A percentile compares a stretch with the other conserved stretches of the same genome.
phyloP scores from a whole-genome alignment of 495 filamentous ascomycete genomes.

The Xylaria cubensis region DNA sequence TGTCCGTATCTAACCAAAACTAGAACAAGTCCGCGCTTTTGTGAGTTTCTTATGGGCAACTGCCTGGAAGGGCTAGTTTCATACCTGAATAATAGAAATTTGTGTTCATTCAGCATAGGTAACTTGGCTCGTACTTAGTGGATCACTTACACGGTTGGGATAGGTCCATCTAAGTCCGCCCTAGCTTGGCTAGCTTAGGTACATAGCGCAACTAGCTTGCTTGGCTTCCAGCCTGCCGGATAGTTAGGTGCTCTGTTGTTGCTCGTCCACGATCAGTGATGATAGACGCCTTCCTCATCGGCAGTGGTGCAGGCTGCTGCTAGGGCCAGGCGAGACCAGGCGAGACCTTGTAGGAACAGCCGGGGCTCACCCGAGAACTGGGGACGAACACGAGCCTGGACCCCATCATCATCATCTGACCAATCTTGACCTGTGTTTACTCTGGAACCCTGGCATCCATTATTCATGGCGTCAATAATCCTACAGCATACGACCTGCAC shows the following conservation, averaged over 20 bases:
- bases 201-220: neutral
- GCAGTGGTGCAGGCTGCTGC: slow-evolving; percentile 6
- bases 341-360: neutral
- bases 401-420: slow-evolving; percentile 17
- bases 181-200: neutral
- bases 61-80: too few relatives aligned
- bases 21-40: too few relatives aligned
- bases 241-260: neutral
- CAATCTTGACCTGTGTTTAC: slow-evolving; percentile 9
- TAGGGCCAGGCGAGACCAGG: neutral
- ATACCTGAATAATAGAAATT: too few relatives aligned
- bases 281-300: slow-evolving; percentile 15
- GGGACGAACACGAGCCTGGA: neutral
- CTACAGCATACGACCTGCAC: slow-evolving; percentile 5
- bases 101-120: too few relatives aligned
- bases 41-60: too few relatives aligned
- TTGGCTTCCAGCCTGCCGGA: slow-evolving; percentile 9
- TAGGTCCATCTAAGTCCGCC: neutral
- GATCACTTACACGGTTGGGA: neutral
- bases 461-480: neutral
- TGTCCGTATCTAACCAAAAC: too few relatives aligned
- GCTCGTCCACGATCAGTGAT: neutral
- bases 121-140: too few relatives aligned
- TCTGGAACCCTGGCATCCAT: slow-evolving; percentile 20
- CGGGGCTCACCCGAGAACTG: slow-evolving; percentile 10